phyloP scores from a whole-genome alignment of 1,284 basidiomycete genomes.

The Leccinum griseonigrum region DNA sequence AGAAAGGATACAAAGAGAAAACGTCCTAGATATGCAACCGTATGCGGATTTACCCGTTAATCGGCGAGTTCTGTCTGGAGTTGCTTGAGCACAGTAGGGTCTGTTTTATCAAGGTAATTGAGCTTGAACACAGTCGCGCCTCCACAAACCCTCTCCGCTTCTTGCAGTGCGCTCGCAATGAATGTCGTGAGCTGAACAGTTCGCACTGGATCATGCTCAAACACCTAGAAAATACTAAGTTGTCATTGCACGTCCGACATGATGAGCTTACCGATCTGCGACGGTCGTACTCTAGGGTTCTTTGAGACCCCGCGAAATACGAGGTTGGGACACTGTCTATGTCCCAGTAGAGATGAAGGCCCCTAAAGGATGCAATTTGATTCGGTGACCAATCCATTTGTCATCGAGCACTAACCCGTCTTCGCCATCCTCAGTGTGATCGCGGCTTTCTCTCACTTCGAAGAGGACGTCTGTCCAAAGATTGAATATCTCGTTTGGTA shows the following conservation, averaged over 20 bases:
- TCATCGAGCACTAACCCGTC: constrained; percentile 24
- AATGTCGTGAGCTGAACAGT: constrained; percentile 58
- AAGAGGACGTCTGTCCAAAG: constrained; percentile 89
- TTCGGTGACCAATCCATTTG: background rate
- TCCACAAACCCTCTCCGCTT: constrained; percentile 57
- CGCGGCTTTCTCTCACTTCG: constrained; percentile 72
- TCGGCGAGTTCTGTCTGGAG: constrained; percentile 52
- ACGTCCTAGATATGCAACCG: background rate
- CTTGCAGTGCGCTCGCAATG: constrained; percentile 54
- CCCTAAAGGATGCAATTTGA: constrained; percentile 13
- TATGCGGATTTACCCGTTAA: constrained; percentile 2
- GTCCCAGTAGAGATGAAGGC: constrained; percentile 66
- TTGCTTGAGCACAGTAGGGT: constrained; percentile 67
- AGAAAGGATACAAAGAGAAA: background rate
- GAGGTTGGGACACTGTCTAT: constrained; percentile 50
- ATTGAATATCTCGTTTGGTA: constrained; percentile 78
- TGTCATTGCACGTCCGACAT: background rate
- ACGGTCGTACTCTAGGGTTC: constrained; percentile 67
- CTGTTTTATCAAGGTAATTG: constrained; percentile 60
- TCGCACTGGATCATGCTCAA: constrained; percentile 66
- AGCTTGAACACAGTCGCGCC: constrained; percentile 56
- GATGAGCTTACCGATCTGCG: constrained; percentile 55
- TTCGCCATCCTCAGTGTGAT: constrained; percentile 41
- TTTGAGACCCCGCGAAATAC: constrained; percentile 58
- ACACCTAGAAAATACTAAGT: constrained; percentile 45